phyloP scores from a whole-genome alignment of 108 stramenopile species.

The Fragilaria radians region DNA sequence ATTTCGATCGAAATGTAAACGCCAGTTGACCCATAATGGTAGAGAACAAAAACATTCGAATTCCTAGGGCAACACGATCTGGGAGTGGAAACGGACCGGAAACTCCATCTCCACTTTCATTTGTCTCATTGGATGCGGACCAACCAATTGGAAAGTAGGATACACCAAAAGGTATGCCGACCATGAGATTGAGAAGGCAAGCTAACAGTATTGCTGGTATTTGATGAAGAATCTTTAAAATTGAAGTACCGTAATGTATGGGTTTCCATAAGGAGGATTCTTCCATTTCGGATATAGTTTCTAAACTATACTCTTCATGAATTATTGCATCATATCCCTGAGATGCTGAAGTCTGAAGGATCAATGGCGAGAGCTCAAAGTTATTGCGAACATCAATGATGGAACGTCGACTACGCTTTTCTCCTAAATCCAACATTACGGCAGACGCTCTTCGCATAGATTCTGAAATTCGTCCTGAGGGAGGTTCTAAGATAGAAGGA shows the following conservation, averaged over 20 bases:
- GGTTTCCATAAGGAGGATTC: background rate
- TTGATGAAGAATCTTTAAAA: constrained; percentile 9
- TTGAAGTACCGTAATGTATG: background rate
- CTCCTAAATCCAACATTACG: background rate
- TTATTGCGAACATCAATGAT: background rate
- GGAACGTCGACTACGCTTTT: background rate
- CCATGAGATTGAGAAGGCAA: constrained; percentile 56
- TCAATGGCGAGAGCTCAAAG: background rate
- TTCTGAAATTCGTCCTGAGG: background rate
- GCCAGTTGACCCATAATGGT: constrained; percentile 64
- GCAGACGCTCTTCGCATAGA: constrained; percentile 5
- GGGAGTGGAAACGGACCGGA: constrained; percentile 33
- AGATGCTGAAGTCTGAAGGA: background rate
- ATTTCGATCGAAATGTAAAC: constrained; percentile 55
- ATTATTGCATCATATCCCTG: too few species aligned
- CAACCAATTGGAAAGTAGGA: constrained; percentile 64
- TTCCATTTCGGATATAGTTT: background rate
- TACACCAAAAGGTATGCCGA: constrained; percentile 70
- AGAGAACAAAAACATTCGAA: constrained; percentile 74
- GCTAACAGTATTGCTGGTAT: constrained; percentile 44
- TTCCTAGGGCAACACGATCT: constrained; percentile 64
- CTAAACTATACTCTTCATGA: background rate
- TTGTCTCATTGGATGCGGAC: constrained; percentile 14
- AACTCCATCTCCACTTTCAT: background rate
- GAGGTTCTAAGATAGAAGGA: background rate